Base-by-base conservation (phyloP, 305 asterid species). In the Ajuga reptans region DNA sequence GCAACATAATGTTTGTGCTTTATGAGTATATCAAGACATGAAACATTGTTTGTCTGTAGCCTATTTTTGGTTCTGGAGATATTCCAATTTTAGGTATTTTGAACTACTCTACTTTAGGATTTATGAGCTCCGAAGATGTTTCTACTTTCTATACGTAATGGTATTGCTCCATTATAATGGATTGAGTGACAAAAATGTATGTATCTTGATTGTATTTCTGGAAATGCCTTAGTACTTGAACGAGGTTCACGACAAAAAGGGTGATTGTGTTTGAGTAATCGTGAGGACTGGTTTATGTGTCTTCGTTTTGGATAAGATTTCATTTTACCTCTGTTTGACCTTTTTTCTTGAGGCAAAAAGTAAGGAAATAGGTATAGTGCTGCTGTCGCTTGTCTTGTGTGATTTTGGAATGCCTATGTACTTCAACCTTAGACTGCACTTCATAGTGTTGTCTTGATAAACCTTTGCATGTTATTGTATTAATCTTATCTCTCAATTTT, bases 141-240 rank as follows among this genome's bases (percentile, higher is more conserved):
- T 50, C n/a, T 58, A 47, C 21, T 15, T 66, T 50, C n/a, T 58
- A 47, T 33, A 15, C 49, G 9, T 50, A 6, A 9, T 3, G 29
- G 24, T 43, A 8, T 61, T 4, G 55, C 54, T 37, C 43, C 15
- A 16, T 37, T 46, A 29, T 12, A 43, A 41, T 24, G 59, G 39
- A 42, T 64, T 71, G 62, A 37, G 56, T 43, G 55, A 55, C 64
- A 56, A 39, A 55, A 54, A 68, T 55, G 6, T 18, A 17, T 14
- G 16, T 59, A 59, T 15, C 59, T n/a, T 21, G 43, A 51, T 17
- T 31, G 58, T 31, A 41, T 34, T 45, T 8, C 17, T 15, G 14
- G 24, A 55, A 2, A 55, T 16, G 59, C 9, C 45, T 64, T 27
- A 17, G 18, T 66, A 52, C 41, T 16, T 5, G 14, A 37, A 66